These are phyloP conservation scores for Plicaturopsis crispa DNA, from an alignment of 768 basidiomycete species.

Conservation along the genomic window DNA sequence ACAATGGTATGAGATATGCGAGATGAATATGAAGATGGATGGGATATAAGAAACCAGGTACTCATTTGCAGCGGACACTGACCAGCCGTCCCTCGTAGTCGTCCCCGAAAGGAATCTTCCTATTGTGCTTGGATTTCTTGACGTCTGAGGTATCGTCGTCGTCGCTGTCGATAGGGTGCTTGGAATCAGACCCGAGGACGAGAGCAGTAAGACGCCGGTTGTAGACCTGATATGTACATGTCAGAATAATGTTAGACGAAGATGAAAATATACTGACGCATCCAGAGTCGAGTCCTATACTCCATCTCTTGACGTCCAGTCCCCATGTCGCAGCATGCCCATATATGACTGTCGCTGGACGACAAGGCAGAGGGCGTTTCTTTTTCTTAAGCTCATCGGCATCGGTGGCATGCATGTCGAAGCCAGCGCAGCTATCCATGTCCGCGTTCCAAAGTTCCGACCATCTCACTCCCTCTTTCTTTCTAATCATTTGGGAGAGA, in stretches of 20 bases:
- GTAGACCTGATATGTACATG: conserved; percentile 35
- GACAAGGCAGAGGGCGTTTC: conserved; percentile 42
- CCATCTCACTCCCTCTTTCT: conserved; percentile 63
- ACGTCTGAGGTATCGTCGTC: conserved; percentile 7
- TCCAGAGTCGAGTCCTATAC: conserved; percentile 80
- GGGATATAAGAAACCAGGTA: no score
- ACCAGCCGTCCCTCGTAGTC: conserved; percentile 38
- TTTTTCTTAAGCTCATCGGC: conserved; percentile 10
- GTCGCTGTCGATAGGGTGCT: background rate
- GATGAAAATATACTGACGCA: conserved; percentile 46
- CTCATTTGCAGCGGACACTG: conserved; percentile 37
- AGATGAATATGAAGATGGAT: no score
- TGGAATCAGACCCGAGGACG: conserved; percentile 36
- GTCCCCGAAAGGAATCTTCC: conserved; percentile 50
- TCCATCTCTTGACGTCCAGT: conserved; percentile 77
- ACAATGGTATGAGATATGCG: no score
- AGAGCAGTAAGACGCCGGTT: conserved; percentile 58
- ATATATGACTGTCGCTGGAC: conserved; percentile 75
- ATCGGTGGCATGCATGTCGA: conserved; percentile 15
- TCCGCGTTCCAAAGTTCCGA: conserved; percentile 64
- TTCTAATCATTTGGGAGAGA: conserved; percentile 7
- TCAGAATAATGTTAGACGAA: conserved; percentile 4
- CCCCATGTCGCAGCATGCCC: conserved; percentile 80
- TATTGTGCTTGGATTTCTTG: conserved; percentile 13
- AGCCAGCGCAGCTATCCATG: conserved; percentile 53